Evolutionary conservation across 345 rosid species (phyloP).

Genomic region (Corchorus olitorius): DNA sequence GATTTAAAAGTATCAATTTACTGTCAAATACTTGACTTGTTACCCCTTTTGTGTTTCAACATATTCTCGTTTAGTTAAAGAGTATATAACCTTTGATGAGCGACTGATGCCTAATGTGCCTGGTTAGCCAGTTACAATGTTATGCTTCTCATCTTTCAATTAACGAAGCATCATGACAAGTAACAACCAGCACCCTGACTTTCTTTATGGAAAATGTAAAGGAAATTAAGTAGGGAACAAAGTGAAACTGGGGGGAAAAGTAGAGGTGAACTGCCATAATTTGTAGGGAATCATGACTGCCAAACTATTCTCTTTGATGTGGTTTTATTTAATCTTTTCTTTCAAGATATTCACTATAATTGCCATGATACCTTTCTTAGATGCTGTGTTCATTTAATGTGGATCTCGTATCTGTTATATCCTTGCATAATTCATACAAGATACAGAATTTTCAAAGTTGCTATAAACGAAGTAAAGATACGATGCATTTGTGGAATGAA

Average conservation of each 20-base stretch:
- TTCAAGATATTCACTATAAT: not conserved
- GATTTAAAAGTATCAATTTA: not conserved
- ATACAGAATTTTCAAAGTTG: not conserved
- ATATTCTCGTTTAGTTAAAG: not conserved
- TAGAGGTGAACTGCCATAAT: not conserved
- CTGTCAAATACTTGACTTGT: not conserved
- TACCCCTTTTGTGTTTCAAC: not conserved
- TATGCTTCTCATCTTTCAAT: not conserved
- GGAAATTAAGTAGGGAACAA: not conserved
- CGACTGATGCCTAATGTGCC: not conserved
- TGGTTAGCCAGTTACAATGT: too few species aligned
- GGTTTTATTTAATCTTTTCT: constrained; percentile 1
- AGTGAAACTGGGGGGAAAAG: not conserved
- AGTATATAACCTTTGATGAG: not conserved
- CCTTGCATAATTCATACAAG: not conserved
- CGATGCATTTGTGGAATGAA: constrained; percentile 13
- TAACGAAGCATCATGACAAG: not conserved
- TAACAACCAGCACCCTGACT: not conserved
- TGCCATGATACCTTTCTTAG: not conserved
- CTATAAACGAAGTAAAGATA: not conserved
- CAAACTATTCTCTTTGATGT: not conserved
- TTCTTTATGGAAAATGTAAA: not conserved
- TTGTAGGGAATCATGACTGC: not conserved
- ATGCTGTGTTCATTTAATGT: not conserved
- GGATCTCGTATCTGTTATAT: not conserved